A percentile compares a stretch with the other conserved stretches of the same genome.
Evolutionary conservation across 208 protist species (phyloP).

Genomic region (Leishmania gerbilli): DNA sequence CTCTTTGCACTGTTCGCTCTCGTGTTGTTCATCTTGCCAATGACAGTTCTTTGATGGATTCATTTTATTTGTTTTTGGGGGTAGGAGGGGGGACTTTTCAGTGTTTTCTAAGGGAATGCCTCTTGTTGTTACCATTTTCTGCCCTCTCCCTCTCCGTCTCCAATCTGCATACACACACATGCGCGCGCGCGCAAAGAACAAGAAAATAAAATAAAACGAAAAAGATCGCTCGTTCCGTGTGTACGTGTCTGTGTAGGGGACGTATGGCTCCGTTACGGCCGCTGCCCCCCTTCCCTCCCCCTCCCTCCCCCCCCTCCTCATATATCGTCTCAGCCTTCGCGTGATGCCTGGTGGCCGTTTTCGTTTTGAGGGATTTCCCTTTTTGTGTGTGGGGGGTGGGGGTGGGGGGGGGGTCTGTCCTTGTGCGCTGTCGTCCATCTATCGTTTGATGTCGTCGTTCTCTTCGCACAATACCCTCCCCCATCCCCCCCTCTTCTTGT

Average conservation of each 20-base stretch:
- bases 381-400: too few species aligned
- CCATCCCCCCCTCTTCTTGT: background rate
- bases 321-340: background rate
- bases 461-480: conserved; percentile 7
- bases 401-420: background rate
- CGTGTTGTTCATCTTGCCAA: background rate
- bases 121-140: background rate
- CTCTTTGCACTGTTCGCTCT: background rate
- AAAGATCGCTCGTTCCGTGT: background rate
- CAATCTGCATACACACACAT: background rate
- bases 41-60: background rate
- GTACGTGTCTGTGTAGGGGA: too few species aligned
- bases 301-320: too few species aligned
- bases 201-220: background rate
- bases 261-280: too few species aligned
- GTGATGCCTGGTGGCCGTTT: background rate
- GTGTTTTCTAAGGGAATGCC: background rate
- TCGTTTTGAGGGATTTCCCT: background rate
- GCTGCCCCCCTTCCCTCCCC: too few species aligned
- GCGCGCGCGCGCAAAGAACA: too few species aligned
- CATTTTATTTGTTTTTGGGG: background rate
- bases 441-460: background rate
- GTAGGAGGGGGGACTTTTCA: too few species aligned
- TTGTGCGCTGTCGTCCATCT: background rate
- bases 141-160: background rate